Evolutionary conservation across 768 basidiomycete species (phyloP).

Genomic region (Arthromyces matolae): DNA sequence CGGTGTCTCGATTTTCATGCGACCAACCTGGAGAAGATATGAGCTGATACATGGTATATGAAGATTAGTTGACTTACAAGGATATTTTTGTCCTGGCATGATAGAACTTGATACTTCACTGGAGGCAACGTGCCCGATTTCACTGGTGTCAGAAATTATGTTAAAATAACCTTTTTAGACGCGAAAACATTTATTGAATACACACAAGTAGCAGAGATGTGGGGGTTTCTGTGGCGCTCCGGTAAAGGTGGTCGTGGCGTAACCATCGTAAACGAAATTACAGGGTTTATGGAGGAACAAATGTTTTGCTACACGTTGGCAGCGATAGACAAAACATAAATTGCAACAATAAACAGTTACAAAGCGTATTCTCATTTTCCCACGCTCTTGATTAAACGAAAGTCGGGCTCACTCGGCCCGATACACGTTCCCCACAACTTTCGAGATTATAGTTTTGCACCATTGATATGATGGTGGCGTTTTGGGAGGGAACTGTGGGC

Average conservation of each 20-base stretch:
- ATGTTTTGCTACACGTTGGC: constrained; percentile 7
- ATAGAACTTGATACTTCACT: constrained; percentile 91
- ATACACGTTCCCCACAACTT: constrained; percentile 1
- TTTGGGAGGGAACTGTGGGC: background rate
- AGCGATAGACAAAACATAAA: constrained; percentile 16
- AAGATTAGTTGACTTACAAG: constrained; percentile 31
- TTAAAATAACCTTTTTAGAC: constrained; percentile 10
- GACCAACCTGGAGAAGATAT: constrained; percentile 56
- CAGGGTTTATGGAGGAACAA: constrained; percentile 3
- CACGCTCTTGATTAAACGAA: constrained; percentile 24
- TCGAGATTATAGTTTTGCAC: too few species aligned
- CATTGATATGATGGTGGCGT: background rate
- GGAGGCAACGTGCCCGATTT: constrained; percentile 46
- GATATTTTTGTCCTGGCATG: constrained; percentile 83
- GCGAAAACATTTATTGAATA: constrained; percentile 7
- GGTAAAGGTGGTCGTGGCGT: constrained; percentile 48
- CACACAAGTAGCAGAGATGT: constrained; percentile 42
- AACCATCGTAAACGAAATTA: constrained; percentile 27
- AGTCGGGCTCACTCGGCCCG: background rate
- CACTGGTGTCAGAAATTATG: constrained; percentile 25
- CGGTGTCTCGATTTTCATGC: constrained; percentile 78
- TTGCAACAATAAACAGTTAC: constrained; percentile 27
- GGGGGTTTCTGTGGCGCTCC: constrained; percentile 44
- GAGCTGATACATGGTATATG: constrained; percentile 1
- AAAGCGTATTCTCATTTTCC: constrained; percentile 30